Evolutionary conservation across 257 asterid genomes (phyloP), one percentile per base, ranked within the genome.

Genomic region (Osmanthus fragrans): DNA sequence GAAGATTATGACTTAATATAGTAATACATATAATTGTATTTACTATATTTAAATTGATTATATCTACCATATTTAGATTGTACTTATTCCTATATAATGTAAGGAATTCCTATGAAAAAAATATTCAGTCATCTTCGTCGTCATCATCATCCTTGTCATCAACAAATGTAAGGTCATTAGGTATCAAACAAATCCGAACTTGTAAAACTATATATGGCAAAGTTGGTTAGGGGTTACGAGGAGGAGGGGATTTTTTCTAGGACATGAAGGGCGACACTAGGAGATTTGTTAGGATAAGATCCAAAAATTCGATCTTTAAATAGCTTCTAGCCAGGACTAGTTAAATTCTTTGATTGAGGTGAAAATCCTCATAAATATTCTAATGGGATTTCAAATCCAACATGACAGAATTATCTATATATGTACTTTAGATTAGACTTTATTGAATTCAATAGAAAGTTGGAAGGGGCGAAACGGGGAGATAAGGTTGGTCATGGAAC

Each of bases 211-310:
- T 18, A 10, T 2, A 16, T 23, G 15, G 21, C 30, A 1, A 32
- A 12, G 47, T 11, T 40, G 15, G 67, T 21, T 67, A 74, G 30
- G 30, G 65, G 66, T 15, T 56, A 56, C 2, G 65, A 10, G 49
- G 58, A 23, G 30, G 70, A 23, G 33, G 34, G 68, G 15, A 4
- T 23, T 56, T 56, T 13, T 8, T 56, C 16, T 40, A 12, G 8
- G 36, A n/a, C 25, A 60, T 54, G 70, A 37, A 33, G 60, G 37
- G 45, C 15, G 25, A 15, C 42, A 23, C 12, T 11, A 5, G 72
- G 73, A 65, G 49, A 42, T 64, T 64, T 75, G 64, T 7, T 71
- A 6, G 39, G 70, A 58, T 60, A 58, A 23, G 64, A 30, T 37
- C 8, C 21, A 6, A 36, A 63, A 37, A 15, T 29, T 7, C 0